Conservation (phyloP, 192 early-diverging fungal genomes). For the Mortierella alpina region DNA sequence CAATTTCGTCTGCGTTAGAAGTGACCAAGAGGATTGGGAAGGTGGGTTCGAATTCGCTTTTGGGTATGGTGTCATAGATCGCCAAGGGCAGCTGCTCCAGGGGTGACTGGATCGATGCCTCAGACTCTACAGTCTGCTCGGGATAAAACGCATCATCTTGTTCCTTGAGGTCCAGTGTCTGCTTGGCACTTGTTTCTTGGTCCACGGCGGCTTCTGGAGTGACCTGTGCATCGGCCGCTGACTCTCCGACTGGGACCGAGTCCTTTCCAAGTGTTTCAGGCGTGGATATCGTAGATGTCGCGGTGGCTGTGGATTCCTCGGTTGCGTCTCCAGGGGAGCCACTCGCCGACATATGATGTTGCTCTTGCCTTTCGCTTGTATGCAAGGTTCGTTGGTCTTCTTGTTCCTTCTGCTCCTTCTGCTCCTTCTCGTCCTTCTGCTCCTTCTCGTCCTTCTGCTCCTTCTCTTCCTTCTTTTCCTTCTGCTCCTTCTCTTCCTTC, state of each 20-base stretch:
- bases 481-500: not conserved
- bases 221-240: not conserved
- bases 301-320: too few relatives aligned
- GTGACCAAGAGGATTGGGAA: conserved; percentile 49
- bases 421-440: not conserved
- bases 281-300: too few relatives aligned
- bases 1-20: conserved; percentile 37
- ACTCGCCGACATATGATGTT: not conserved
- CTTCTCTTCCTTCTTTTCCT: not conserved
- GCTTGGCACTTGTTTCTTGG: too few relatives aligned
- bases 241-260: conserved; percentile 12
- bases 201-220: not conserved
- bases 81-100: conserved; percentile 42
- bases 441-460: not conserved
- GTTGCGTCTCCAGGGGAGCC: too few relatives aligned
- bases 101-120: conserved; percentile 39
- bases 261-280: not conserved
- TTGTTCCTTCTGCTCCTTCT: not conserved
- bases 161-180: too few relatives aligned
- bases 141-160: conserved; percentile 14
- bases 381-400: too few relatives aligned
- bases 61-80: conserved; percentile 39
- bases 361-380: not conserved
- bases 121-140: conserved; percentile 33
- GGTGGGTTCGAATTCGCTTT: conserved; percentile 32